Conservation (phyloP, 2,329 filamentous ascomycete genomes). For the Stagonosporopsis rhizophila region DNA sequence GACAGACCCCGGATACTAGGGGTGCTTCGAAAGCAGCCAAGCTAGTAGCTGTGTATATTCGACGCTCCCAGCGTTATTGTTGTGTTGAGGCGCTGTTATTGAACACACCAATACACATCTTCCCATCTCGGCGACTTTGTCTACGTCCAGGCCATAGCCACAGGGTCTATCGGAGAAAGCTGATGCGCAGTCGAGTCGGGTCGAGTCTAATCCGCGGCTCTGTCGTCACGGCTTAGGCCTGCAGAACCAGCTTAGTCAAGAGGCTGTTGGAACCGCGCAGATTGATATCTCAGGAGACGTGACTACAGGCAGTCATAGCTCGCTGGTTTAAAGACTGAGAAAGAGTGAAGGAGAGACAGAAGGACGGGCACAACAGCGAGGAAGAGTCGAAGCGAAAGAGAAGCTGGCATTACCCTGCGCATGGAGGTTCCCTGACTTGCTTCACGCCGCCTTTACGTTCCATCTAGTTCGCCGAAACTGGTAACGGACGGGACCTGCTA, state of each 20-base stretch:
- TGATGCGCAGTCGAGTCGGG: neutral
- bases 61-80: neutral
- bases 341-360: conserved; percentile 1
- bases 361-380: conserved; percentile 1
- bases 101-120: neutral
- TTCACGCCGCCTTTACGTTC: conserved; percentile 35
- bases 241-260: too few relatives aligned
- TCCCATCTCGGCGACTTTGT: neutral
- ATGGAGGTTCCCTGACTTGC: conserved; percentile 20
- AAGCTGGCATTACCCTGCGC: conserved; percentile 4
- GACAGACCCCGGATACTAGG: neutral
- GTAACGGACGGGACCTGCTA: conserved; percentile 32
- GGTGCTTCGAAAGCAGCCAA: conserved; percentile 2
- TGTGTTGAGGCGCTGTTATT: neutral
- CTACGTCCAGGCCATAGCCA: neutral
- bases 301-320: neutral
- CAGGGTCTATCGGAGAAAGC: neutral
- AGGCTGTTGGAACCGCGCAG: neutral
- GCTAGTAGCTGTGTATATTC: neutral
- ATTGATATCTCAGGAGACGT: neutral
- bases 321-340: neutral
- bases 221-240: neutral
- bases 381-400: neutral
- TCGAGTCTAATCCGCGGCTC: neutral
- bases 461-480: conserved; percentile 34